Evolutionary conservation across 2,329 filamentous ascomycete species (phyloP).

Genomic region (Ramularia endophylla): DNA sequence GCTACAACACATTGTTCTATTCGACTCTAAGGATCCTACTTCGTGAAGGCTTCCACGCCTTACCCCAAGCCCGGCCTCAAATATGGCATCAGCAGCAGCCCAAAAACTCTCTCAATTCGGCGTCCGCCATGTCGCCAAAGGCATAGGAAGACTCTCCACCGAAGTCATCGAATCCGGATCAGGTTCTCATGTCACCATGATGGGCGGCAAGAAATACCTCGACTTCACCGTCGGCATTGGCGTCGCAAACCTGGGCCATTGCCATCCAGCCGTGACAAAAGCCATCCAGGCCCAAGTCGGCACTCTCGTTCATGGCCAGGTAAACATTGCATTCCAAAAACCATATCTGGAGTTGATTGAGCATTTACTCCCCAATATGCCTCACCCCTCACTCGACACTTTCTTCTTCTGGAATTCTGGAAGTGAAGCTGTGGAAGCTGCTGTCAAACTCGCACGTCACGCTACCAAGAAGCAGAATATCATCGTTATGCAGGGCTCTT

Average conservation of each 20-base stretch:
- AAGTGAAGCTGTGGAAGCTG: slow-evolving; percentile 33
- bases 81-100: neutral
- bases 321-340: slow-evolving; percentile 38
- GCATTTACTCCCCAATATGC: slow-evolving; percentile 32
- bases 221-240: slow-evolving; percentile 34
- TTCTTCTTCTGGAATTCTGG: slow-evolving; percentile 39
- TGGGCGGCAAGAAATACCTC: slow-evolving; percentile 24
- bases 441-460: slow-evolving; percentile 33
- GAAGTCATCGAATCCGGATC: slow-evolving; percentile 1
- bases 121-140: neutral
- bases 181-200: neutral
- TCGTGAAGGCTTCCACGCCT: no score
- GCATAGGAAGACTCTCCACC: neutral
- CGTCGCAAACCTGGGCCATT: slow-evolving; percentile 33
- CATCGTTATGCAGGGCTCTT: slow-evolving; percentile 35
- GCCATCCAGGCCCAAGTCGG: slow-evolving; percentile 33
- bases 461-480: slow-evolving; percentile 35
- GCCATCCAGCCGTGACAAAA: slow-evolving; percentile 33
- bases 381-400: slow-evolving; percentile 32
- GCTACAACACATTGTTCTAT: no score
- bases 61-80: no score
- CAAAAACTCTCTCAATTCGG: neutral
- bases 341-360: slow-evolving; percentile 33
- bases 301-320: slow-evolving; percentile 36
- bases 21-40: no score